Evolutionary conservation across 768 basidiomycete species (phyloP).

Genomic region (Boletus rubescentipes): DNA sequence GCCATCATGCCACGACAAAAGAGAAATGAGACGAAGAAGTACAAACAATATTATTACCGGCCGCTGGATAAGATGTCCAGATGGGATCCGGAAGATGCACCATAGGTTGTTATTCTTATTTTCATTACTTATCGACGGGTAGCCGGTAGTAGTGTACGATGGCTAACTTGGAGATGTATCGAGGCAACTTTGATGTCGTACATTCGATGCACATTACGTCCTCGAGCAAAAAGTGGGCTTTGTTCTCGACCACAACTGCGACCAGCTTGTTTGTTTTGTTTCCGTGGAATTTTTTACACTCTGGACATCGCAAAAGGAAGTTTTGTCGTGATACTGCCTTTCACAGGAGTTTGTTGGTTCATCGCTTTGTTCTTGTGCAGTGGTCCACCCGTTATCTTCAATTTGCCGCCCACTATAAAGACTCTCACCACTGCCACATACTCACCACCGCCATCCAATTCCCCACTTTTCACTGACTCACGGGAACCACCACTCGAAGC

Average conservation of each 20-base stretch:
- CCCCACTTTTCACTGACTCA: no score
- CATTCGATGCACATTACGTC: conserved; percentile 6
- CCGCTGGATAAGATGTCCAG: conserved; percentile 69
- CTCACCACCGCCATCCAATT: background rate
- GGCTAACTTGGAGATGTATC: conserved; percentile 5
- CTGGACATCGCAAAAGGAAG: conserved; percentile 1
- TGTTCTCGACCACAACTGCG: conserved; percentile 1
- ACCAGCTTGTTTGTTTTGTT: background rate
- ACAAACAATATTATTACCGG: conserved; percentile 81
- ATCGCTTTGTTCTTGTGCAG: conserved; percentile 22
- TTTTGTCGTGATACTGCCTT: conserved; percentile 15
- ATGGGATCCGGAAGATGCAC: conserved; percentile 72
- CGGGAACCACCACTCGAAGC: background rate
- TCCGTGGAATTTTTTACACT: conserved; percentile 8
- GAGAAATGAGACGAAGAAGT: conserved; percentile 76
- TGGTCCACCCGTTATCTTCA: conserved; percentile 7
- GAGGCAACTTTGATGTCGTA: conserved; percentile 16
- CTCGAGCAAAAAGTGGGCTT: background rate
- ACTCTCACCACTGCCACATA: background rate
- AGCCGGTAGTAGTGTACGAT: conserved; percentile 9
- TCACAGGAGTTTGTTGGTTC: conserved; percentile 17
- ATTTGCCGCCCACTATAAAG: conserved; percentile 16
- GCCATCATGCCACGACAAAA: conserved; percentile 79
- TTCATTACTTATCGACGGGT: background rate
- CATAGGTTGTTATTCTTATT: conserved; percentile 15